Conservation (phyloP, 2,329 filamentous ascomycete genomes). For the Monosporascus sp. region DNA sequence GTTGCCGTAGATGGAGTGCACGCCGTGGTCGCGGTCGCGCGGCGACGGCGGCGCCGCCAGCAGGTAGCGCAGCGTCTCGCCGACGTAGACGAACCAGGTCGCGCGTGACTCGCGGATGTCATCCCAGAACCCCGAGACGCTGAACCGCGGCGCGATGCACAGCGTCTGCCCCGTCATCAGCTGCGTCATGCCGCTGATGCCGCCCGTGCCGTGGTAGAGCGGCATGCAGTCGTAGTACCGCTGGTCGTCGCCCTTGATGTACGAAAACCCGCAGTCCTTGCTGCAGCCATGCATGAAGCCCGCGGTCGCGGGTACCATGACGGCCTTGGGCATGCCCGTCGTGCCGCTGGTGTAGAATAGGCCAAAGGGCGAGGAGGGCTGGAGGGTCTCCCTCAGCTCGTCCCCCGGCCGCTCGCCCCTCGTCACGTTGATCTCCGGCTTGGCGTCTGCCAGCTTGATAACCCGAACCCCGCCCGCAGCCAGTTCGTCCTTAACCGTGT, state of each 20-base stretch:
- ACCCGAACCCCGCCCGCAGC: conserved; percentile 47
- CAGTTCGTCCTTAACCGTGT: conserved; percentile 50
- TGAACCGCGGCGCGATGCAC: conserved; percentile 63
- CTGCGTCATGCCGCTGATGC: conserved; percentile 51
- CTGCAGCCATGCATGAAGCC: conserved; percentile 28
- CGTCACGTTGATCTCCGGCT: conserved; percentile 37
- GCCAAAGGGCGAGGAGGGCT: conserved; percentile 50
- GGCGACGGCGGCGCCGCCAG: conserved; percentile 61
- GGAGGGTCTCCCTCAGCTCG: conserved; percentile 46
- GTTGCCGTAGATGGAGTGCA: conserved; percentile 60
- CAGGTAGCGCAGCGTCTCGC: conserved; percentile 70
- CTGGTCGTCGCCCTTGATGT: conserved; percentile 37
- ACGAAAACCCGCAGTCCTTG: conserved; percentile 22
- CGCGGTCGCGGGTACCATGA: conserved; percentile 49
- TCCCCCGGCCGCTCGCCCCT: conserved; percentile 49
- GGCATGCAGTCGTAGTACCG: conserved; percentile 74
- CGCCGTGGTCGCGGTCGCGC: conserved; percentile 52
- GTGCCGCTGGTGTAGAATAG: conserved; percentile 74
- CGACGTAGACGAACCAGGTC: conserved; percentile 72
- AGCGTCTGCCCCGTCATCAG: conserved; percentile 49
- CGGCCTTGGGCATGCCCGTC: conserved; percentile 70
- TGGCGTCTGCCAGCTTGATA: conserved; percentile 43
- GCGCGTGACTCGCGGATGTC: conserved; percentile 64
- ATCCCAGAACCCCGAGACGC: conserved; percentile 63
- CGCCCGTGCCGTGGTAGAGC: conserved; percentile 70